phyloP scores from a whole-genome alignment of 2,329 filamentous ascomycete species.

The Penicillium sp. region DNA sequence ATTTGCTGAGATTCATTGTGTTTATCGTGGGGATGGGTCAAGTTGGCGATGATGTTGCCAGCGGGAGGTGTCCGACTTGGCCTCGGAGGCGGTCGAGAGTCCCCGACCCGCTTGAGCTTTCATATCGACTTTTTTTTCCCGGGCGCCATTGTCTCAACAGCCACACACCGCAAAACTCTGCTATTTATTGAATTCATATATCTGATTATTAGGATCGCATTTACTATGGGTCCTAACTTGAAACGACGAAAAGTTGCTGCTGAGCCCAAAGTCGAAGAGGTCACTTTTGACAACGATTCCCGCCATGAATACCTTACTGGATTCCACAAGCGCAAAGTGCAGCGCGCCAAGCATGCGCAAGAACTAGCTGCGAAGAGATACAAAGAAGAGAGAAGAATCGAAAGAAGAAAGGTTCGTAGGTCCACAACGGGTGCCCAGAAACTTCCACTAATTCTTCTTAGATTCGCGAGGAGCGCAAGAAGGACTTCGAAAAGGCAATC shows the following conservation, averaged over 20 bases:
- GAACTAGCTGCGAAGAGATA: constrained; percentile 74
- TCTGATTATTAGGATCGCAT: not conserved
- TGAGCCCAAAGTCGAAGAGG: constrained; percentile 62
- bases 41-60: constrained; percentile 29
- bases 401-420: constrained; percentile 67
- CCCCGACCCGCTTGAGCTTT: constrained; percentile 29
- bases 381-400: constrained; percentile 68
- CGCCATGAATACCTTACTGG: constrained; percentile 87
- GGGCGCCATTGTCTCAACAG: not conserved
- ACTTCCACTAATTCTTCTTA: constrained; percentile 39
- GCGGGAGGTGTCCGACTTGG: constrained; percentile 27
- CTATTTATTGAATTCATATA: not conserved
- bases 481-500: constrained; percentile 78
- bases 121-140: constrained; percentile 22
- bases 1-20: constrained; percentile 43
- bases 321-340: constrained; percentile 92
- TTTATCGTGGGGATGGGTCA: constrained; percentile 19
- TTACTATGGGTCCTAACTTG: constrained; percentile 52
- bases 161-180: not conserved
- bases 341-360: constrained; percentile 78
- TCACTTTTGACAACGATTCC: constrained; percentile 76
- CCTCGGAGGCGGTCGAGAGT: constrained; percentile 38
- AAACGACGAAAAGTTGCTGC: constrained; percentile 61
- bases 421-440: not conserved
- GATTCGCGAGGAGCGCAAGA: constrained; percentile 78